These are phyloP conservation scores for Ustilago bromivora DNA, from an alignment of 1,284 basidiomycete species.

Conservation along the genomic window DNA sequence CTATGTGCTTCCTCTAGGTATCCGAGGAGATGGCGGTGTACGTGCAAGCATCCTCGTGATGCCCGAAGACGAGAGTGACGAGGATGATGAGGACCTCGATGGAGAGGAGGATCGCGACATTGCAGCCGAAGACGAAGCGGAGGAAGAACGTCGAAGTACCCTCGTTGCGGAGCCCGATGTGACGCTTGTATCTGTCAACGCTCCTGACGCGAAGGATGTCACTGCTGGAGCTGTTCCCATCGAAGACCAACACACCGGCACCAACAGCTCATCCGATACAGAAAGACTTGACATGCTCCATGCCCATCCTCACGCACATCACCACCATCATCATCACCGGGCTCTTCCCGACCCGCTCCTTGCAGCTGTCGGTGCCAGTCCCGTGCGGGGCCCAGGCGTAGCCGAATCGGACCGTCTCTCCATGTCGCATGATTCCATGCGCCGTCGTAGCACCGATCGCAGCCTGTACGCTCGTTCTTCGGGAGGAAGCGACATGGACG, in stretches of 20 bases:
- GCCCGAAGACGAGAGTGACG: conserved; percentile 53
- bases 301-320: conserved; percentile 6
- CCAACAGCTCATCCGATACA: conserved; percentile 37
- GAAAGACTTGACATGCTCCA: conserved; percentile 16
- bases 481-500: conserved; percentile 18
- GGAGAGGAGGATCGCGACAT: conserved; percentile 42
- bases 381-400: conserved; percentile 19
- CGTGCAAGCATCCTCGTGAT: conserved; percentile 56
- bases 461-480: conserved; percentile 33
- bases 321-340: conserved; percentile 27
- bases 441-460: conserved; percentile 33
- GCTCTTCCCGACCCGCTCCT: conserved; percentile 48
- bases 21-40: conserved; percentile 58
- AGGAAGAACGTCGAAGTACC: conserved; percentile 23
- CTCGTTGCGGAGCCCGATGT: conserved; percentile 15
- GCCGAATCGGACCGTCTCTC: conserved; percentile 40
- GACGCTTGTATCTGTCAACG: conserved; percentile 3
- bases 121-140: conserved; percentile 36
- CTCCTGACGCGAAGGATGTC: neutral
- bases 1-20: conserved; percentile 59
- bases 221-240: neutral
- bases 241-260: conserved; percentile 26
- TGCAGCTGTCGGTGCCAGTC: conserved; percentile 42
- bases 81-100: conserved; percentile 33
- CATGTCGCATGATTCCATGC: conserved; percentile 23